Percentiles rank a stretch among this genome's conserved stretches.
These are phyloP conservation scores for Saccharomycopsis sp. DNA, from an alignment of 805 yeast genomes.

Conservation along the genomic window DNA sequence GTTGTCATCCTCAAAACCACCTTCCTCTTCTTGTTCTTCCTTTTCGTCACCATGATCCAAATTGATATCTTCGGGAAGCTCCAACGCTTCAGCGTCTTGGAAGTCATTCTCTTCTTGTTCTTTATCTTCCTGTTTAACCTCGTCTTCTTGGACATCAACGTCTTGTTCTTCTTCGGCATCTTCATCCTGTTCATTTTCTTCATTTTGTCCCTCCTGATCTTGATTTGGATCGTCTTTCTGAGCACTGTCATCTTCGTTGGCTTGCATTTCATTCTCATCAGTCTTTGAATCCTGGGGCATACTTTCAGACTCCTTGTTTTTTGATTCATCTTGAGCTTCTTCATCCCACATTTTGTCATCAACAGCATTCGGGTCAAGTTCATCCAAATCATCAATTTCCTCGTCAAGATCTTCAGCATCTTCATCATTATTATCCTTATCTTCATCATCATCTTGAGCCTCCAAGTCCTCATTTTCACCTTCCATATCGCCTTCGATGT, in stretches of 20 bases:
- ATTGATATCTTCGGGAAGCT: constrained; percentile 86
- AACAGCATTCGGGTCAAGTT: constrained; percentile 85
- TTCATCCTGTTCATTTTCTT: constrained; percentile 41
- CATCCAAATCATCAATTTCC: constrained; percentile 81
- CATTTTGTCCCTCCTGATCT: constrained; percentile 30
- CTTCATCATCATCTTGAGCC: constrained; percentile 51
- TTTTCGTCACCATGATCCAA: constrained; percentile 72
- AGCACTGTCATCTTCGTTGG: constrained; percentile 29
- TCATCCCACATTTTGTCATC: constrained; percentile 99
- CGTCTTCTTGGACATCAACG: constrained; percentile 43
- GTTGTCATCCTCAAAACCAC: constrained; percentile 24
- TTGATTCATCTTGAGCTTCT: constrained; percentile 63
- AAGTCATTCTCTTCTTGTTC: constrained; percentile 65
- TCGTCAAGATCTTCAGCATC: constrained; percentile 72
- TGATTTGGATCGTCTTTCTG: constrained; percentile 27
- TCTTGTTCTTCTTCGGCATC: constrained; percentile 34
- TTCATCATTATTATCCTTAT: constrained; percentile 43
- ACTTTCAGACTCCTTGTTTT: constrained; percentile 75
- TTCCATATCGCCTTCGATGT: constrained; percentile 95
- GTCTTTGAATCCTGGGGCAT: constrained; percentile 52
- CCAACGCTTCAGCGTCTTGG: constrained; percentile 80
- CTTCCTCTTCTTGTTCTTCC: constrained; percentile 36
- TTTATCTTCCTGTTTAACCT: constrained; percentile 50
- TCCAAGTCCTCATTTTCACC: constrained; percentile 80
- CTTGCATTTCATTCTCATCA: constrained; percentile 43